Conservation (phyloP, 805 yeast genomes). For the Saccharomycopsis babjevae region DNA sequence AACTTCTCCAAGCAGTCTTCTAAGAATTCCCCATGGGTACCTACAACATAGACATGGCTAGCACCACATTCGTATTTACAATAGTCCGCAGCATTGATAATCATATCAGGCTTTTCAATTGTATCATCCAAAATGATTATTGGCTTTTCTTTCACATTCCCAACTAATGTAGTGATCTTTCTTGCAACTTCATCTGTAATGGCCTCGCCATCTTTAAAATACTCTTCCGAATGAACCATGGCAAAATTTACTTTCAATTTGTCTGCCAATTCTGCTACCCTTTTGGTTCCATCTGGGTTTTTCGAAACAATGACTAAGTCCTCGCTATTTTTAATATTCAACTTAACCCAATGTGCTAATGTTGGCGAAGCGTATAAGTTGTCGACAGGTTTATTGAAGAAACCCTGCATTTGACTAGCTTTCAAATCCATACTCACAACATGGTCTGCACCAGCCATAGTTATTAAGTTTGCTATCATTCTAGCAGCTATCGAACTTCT, state of each 20-base stretch:
- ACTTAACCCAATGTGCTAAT: conserved; percentile 43
- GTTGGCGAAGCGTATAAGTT: conserved; percentile 48
- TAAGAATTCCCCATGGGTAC: conserved; percentile 51
- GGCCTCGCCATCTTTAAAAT: conserved; percentile 31
- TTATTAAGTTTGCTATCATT: conserved; percentile 41
- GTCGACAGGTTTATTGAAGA: conserved; percentile 53
- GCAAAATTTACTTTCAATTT: conserved; percentile 51
- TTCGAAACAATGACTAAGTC: conserved; percentile 52
- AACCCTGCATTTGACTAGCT: conserved; percentile 58
- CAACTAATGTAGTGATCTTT: conserved; percentile 52
- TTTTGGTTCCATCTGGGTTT: conserved; percentile 56
- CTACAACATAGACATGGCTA: conserved; percentile 44
- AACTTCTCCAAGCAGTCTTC: conserved; percentile 46
- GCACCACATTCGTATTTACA: conserved; percentile 50
- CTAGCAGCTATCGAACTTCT: conserved; percentile 26
- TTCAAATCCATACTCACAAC: conserved; percentile 57
- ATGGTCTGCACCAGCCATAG: conserved; percentile 54
- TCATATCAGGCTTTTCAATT: conserved; percentile 48
- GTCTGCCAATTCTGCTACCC: conserved; percentile 53
- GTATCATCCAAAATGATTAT: conserved; percentile 54
- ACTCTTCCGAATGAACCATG: conserved; percentile 43
- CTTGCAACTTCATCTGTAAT: conserved; percentile 22
- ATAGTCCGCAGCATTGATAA: conserved; percentile 47
- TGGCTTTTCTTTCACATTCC: conserved; percentile 46
- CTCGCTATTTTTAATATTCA: conserved; percentile 41